Conservation (phyloP, 441 rosid species). For the Syzygium syzygioides region DNA sequence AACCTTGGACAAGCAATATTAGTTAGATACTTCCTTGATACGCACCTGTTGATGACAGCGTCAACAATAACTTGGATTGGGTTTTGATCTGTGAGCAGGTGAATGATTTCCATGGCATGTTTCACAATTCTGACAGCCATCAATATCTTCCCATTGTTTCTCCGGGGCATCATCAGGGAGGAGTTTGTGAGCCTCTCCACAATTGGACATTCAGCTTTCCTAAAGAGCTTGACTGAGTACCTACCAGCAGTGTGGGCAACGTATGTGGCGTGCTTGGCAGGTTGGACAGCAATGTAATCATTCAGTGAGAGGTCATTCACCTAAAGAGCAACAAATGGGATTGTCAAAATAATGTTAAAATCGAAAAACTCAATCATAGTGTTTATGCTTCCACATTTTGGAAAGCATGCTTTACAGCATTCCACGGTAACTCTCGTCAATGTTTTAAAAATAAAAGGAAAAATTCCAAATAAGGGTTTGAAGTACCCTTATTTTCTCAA, state of each 20-base stretch:
- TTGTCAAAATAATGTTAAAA: background rate
- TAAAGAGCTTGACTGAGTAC: slow-evolving; percentile 80
- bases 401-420: background rate
- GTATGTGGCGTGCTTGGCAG: slow-evolving; percentile 71
- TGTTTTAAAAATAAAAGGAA: background rate
- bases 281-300: slow-evolving; percentile 61
- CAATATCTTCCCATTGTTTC: slow-evolving; percentile 81
- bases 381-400: background rate
- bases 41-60: slow-evolving; percentile 74
- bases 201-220: slow-evolving; percentile 90
- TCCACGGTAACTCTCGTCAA: background rate
- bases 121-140: slow-evolving; percentile 73
- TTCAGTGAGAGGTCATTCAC: slow-evolving; percentile 53
- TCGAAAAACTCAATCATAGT: accelerated
- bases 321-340: slow-evolving; percentile 15
- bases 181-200: slow-evolving; percentile 79
- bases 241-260: slow-evolving; percentile 91
- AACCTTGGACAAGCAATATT: background rate
- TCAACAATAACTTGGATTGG: slow-evolving; percentile 87
- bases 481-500: too few relatives aligned
- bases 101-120: slow-evolving; percentile 85
- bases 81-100: slow-evolving; percentile 62
- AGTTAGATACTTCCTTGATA: background rate
- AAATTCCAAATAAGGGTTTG: too few relatives aligned
- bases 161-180: slow-evolving; percentile 79